Percentiles rank a stretch among this genome's conserved stretches.
Conservation (phyloP, 768 basidiomycete genomes). For the Gyrodon lividus region DNA sequence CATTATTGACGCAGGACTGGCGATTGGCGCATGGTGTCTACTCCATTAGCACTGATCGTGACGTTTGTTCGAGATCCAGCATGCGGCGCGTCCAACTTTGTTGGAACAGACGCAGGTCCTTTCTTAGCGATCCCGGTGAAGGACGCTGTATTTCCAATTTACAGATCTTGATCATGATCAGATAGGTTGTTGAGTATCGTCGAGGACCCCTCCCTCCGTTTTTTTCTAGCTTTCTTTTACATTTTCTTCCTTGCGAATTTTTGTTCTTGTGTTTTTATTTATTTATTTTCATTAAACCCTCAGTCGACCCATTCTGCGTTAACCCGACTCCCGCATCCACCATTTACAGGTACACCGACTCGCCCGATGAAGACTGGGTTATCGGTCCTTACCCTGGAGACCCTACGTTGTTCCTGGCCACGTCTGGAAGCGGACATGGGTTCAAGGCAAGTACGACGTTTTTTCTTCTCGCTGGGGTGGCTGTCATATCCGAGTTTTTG, state of each 20-base stretch:
- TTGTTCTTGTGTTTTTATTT: not conserved
- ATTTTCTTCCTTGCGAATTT: not conserved
- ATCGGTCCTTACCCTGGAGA: conserved; percentile 71
- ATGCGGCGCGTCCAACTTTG: not conserved
- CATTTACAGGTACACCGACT: conserved; percentile 78
- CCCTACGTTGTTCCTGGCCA: conserved; percentile 70
- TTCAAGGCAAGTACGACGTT: conserved; percentile 59
- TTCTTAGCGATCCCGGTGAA: too few relatives aligned
- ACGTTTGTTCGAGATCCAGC: not conserved
- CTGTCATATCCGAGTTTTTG: too few relatives aligned
- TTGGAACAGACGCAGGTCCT: too few relatives aligned
- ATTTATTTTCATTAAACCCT: conserved; percentile 3
- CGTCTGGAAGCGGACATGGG: conserved; percentile 85
- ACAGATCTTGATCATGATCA: too few relatives aligned
- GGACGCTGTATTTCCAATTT: not conserved
- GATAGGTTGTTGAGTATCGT: too few relatives aligned
- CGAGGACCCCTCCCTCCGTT: not conserved
- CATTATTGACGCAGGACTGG: not conserved
- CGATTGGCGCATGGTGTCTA: not conserved
- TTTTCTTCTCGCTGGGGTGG: not conserved
- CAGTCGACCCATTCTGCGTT: not conserved
- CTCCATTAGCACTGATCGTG: not conserved
- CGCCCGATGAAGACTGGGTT: conserved; percentile 84
- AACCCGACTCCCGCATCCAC: not conserved
- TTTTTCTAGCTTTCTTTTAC: not conserved